These are phyloP conservation scores for Podaxis sp. DNA, from an alignment of 768 basidiomycete species.

Conservation along the genomic window DNA sequence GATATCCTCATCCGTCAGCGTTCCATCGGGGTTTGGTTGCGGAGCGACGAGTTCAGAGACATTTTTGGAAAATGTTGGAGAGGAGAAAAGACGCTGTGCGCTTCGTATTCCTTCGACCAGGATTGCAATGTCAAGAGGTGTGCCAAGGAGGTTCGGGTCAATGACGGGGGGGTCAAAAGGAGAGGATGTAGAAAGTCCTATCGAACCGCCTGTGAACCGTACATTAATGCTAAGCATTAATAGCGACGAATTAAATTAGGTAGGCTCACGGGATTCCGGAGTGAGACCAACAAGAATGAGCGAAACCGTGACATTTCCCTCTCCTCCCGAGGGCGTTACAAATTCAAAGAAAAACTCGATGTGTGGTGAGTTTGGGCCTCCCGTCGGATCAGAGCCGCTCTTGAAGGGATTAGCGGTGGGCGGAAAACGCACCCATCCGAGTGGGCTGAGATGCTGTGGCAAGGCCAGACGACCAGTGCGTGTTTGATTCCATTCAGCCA, in stretches of 20 bases:
- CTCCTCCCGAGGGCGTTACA: background rate
- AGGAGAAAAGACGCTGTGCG: slow-evolving; percentile 20
- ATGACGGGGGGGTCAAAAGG: slow-evolving; percentile 45
- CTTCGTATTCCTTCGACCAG: slow-evolving; percentile 22
- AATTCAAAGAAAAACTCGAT: slow-evolving; percentile 8
- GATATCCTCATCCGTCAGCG: slow-evolving; percentile 3
- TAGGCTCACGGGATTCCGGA: background rate
- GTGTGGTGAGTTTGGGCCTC: slow-evolving; percentile 10
- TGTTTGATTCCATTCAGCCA: slow-evolving; percentile 11
- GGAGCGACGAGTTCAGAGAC: slow-evolving; percentile 11
- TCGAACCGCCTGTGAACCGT: slow-evolving; percentile 15
- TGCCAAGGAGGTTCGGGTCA: slow-evolving; percentile 32
- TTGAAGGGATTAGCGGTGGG: background rate
- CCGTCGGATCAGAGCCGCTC: background rate
- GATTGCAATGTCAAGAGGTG: slow-evolving; percentile 21
- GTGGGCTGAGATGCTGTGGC: background rate
- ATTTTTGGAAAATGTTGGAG: slow-evolving; percentile 18
- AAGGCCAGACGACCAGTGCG: background rate
- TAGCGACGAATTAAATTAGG: background rate
- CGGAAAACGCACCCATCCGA: slow-evolving; percentile 4
- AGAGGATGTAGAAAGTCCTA: slow-evolving; percentile 34
- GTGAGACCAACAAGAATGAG: background rate
- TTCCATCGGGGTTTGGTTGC: slow-evolving; percentile 5
- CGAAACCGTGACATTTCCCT: background rate
- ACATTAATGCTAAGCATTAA: no score